Evolutionary conservation across 306 rosid genomes (phyloP).

Genomic region (Cyclanthera cordifolia): DNA sequence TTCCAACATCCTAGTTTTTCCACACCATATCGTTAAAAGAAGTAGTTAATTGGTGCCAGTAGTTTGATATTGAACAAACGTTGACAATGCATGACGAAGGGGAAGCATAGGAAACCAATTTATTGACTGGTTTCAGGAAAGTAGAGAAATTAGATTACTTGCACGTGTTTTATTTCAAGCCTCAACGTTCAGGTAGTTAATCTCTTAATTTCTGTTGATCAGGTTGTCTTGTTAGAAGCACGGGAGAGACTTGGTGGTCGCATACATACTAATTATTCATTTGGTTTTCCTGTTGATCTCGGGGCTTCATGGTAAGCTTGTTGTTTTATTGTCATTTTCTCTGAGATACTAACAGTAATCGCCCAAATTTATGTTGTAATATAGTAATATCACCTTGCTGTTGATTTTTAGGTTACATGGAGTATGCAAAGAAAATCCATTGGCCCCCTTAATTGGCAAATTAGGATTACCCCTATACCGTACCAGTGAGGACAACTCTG

Average conservation of each 20-base stretch:
- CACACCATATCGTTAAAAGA: not conserved
- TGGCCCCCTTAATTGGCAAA: constrained; percentile 86
- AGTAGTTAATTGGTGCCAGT: not conserved
- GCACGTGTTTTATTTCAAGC: not conserved
- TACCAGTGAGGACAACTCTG: constrained; percentile 92
- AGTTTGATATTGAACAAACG: not conserved
- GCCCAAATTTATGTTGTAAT: not conserved
- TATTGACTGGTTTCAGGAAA: not conserved
- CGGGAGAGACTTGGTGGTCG: constrained; percentile 92
- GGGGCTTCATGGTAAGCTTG: constrained; percentile 85
- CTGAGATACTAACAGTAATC: not conserved
- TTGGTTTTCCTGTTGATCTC: constrained; percentile 91
- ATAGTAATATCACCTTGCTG: not conserved
- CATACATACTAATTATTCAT: constrained; percentile 74
- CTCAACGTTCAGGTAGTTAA: not conserved
- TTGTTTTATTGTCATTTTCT: not conserved
- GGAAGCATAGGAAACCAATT: not conserved
- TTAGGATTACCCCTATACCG: constrained; percentile 89
- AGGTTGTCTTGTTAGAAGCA: constrained; percentile 85
- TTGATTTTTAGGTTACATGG: constrained; percentile 79
- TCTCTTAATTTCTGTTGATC: constrained; percentile 1
- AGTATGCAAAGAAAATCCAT: constrained; percentile 85
- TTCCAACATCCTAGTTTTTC: not conserved
- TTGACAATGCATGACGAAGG: not conserved
- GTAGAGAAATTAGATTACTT: not conserved